Conservation (phyloP, 2,329 filamentous ascomycete genomes). For the Colletotrichum nymphaeae region DNA sequence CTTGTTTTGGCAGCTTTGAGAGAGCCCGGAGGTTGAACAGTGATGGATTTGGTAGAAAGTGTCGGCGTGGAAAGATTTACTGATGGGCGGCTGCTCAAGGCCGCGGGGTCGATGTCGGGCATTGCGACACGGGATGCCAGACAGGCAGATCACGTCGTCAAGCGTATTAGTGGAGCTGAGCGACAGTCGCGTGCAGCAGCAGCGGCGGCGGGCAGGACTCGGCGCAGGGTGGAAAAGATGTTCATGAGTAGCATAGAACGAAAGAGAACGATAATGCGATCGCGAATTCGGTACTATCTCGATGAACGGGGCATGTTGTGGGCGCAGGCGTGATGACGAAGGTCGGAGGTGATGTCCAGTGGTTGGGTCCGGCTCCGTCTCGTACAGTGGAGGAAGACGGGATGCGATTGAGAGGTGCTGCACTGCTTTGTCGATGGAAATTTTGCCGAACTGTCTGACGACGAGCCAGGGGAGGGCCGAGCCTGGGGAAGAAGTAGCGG, state of each 20-base stretch:
- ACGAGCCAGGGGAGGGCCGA: conserved; percentile 35
- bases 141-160: conserved; percentile 32
- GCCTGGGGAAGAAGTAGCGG: conserved; percentile 39
- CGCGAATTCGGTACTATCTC: conserved; percentile 48
- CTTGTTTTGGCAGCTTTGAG: conserved; percentile 68
- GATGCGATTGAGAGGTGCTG: conserved; percentile 31
- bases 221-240: conserved; percentile 54
- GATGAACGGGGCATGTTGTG: conserved; percentile 59
- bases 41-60: conserved; percentile 67
- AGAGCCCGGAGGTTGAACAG: conserved; percentile 60
- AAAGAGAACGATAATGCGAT: conserved; percentile 54
- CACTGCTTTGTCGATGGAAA: conserved; percentile 43
- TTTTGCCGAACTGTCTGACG: conserved; percentile 47
- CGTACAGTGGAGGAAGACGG: conserved; percentile 30
- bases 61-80: conserved; percentile 69
- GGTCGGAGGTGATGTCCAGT: conserved; percentile 36
- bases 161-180: conserved; percentile 35
- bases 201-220: conserved; percentile 45
- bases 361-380: conserved; percentile 37
- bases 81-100: conserved; percentile 73
- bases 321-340: conserved; percentile 53
- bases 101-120: conserved; percentile 79
- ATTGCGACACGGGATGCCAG: conserved; percentile 51
- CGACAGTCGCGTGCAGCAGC: conserved; percentile 58
- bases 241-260: conserved; percentile 58